A percentile compares a stretch with the other conserved stretches of the same genome.
These are phyloP conservation scores for Tripidium arundinaceum DNA, from an alignment of 202 grass and related monocot species.

Conservation along the genomic window DNA sequence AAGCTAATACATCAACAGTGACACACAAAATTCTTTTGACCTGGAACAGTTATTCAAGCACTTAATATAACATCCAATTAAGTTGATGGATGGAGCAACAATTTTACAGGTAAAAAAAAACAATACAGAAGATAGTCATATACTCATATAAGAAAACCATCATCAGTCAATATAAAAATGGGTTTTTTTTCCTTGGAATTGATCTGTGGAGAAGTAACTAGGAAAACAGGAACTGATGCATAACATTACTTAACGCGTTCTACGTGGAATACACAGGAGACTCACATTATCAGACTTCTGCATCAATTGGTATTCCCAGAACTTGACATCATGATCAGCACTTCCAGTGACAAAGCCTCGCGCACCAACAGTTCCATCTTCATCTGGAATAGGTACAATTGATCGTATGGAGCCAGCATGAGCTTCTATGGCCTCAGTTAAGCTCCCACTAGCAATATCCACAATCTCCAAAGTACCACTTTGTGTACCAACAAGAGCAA, in stretches of 20 bases:
- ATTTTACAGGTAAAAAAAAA: not conserved
- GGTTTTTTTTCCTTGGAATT: not conserved
- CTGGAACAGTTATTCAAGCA: not conserved
- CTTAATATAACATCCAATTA: not conserved
- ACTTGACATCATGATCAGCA: conserved; percentile 91
- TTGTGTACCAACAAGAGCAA: conserved; percentile 88
- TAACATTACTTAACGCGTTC: not conserved
- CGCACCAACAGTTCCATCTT: conserved; percentile 52
- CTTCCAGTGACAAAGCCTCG: conserved; percentile 83
- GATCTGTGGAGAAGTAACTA: not conserved
- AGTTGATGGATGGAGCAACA: not conserved
- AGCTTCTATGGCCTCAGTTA: conserved; percentile 77
- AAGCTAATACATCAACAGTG: not conserved
- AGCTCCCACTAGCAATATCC: conserved; percentile 88
- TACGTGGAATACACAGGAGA: conserved; percentile 12
- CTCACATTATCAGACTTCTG: conserved; percentile 69
- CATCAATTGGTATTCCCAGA: conserved; percentile 81
- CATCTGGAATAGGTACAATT: conserved; percentile 72
- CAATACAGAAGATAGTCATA: not conserved
- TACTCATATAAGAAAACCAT: not conserved
- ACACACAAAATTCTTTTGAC: not conserved
- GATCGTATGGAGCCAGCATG: conserved; percentile 80
- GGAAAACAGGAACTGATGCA: not conserved
- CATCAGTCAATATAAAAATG: not conserved
- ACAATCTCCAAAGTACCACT: conserved; percentile 85